phyloP scores from a whole-genome alignment of 2,329 filamentous ascomycete genomes.

The Botryotinia narcissicola region DNA sequence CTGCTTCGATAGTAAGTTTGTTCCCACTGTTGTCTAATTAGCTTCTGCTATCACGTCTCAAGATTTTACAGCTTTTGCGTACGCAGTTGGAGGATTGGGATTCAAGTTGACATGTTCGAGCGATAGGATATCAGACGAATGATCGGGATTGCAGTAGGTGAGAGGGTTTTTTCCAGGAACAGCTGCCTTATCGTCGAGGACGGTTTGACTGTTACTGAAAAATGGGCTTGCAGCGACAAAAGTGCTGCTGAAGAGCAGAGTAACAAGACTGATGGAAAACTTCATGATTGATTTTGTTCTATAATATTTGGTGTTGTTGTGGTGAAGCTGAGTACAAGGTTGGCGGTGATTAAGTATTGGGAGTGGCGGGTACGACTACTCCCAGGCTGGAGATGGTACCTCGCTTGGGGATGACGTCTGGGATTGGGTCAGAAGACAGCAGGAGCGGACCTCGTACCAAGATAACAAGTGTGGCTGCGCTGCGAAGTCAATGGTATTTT shows the following conservation, averaged over 20 bases:
- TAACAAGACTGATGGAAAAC: conserved; percentile 32
- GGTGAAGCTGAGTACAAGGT: conserved; percentile 18
- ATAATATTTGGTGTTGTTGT: conserved; percentile 17
- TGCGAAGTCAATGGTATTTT: neutral
- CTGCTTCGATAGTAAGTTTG: conserved; percentile 74
- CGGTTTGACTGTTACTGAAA: conserved; percentile 49
- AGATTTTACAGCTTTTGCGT: conserved; percentile 43
- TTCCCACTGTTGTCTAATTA: conserved; percentile 59
- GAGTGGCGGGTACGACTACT: conserved; percentile 20
- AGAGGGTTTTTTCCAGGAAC: conserved; percentile 75
- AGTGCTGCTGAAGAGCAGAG: conserved; percentile 34
- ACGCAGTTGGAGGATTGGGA: conserved; percentile 88
- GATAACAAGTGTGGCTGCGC: neutral
- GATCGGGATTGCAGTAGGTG: conserved; percentile 67
- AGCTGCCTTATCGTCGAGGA: conserved; percentile 44
- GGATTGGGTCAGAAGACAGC: conserved; percentile 18
- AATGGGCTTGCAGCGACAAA: conserved; percentile 44
- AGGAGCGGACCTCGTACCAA: neutral
- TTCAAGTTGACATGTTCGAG: conserved; percentile 77
- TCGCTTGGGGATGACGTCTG: conserved; percentile 17
- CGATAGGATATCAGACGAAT: conserved; percentile 65
- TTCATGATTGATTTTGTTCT: conserved; percentile 34
- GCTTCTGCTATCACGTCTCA: conserved; percentile 23
- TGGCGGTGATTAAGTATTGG: conserved; percentile 12
- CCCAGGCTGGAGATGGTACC: neutral